Conservation (phyloP, 2,329 filamentous ascomycete species). For the Xylariales sp. region DNA sequence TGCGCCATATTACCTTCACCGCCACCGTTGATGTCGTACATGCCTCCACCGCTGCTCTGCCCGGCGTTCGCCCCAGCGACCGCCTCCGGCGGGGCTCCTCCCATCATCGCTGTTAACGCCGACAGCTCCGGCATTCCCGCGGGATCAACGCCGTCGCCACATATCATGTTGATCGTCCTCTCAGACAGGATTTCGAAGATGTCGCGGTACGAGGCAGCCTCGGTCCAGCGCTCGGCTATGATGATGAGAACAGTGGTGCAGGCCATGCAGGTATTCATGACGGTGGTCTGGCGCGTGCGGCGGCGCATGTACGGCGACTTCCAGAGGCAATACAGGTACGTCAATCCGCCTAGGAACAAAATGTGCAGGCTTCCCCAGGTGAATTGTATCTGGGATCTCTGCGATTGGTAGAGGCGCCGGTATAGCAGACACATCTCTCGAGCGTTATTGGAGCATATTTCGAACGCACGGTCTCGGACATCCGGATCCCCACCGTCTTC, state of each 20-base stretch:
- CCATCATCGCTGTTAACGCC: too few relatives aligned
- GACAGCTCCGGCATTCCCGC: too few relatives aligned
- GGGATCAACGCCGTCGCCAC: too few relatives aligned
- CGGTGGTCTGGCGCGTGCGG: constrained; percentile 8
- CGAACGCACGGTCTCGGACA: constrained; percentile 9
- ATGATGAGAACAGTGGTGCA: constrained; percentile 25
- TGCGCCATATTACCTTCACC: not conserved
- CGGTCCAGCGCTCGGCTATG: constrained; percentile 25
- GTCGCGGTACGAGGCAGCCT: constrained; percentile 26
- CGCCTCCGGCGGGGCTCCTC: too few relatives aligned
- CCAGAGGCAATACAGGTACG: constrained; percentile 28
- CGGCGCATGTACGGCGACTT: constrained; percentile 15
- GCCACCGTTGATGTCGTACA: not conserved
- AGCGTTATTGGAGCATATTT: constrained; percentile 10
- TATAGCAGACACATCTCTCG: constrained; percentile 1
- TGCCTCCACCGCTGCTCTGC: constrained; percentile 9
- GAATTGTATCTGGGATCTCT: constrained; percentile 8
- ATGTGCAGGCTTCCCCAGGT: constrained; percentile 9
- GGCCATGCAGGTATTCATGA: constrained; percentile 21
- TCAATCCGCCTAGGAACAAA: constrained; percentile 10
- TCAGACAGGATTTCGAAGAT: constrained; percentile 25
- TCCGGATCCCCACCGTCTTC: not conserved
- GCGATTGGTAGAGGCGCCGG: constrained; percentile 13
- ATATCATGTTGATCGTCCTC: constrained; percentile 18
- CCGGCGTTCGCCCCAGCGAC: too few relatives aligned